phyloP scores from a whole-genome alignment of 2,329 filamentous ascomycete genomes.

The Fusarium keratoplasticum region DNA sequence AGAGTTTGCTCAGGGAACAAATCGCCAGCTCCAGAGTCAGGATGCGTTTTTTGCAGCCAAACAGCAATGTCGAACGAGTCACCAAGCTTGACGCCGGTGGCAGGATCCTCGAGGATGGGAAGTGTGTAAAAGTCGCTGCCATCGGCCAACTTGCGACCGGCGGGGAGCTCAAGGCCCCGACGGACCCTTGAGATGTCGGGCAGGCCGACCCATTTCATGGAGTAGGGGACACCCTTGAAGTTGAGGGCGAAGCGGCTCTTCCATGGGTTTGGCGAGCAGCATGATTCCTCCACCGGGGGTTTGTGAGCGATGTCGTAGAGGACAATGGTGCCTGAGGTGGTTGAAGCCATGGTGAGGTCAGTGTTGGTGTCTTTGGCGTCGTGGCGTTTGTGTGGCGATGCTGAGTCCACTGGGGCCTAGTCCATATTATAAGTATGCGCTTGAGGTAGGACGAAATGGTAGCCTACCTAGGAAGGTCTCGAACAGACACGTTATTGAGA shows the following conservation, averaged over 20 bases:
- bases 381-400: background rate
- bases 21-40: conserved; percentile 55
- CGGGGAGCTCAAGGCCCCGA: conserved; percentile 55
- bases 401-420: background rate
- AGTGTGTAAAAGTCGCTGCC: conserved; percentile 71
- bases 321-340: conserved; percentile 32
- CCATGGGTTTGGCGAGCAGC: conserved; percentile 49
- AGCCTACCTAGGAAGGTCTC: background rate
- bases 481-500: background rate
- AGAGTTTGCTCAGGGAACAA: conserved; percentile 61
- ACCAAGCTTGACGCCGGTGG: conserved; percentile 58
- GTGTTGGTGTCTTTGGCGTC: background rate
- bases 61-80: conserved; percentile 76
- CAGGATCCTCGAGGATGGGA: conserved; percentile 64
- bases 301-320: conserved; percentile 58
- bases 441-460: background rate
- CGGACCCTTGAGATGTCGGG: conserved; percentile 64
- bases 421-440: background rate
- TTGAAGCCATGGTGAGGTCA: background rate
- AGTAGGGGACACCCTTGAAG: conserved; percentile 53
- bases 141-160: conserved; percentile 66
- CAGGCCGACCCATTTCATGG: conserved; percentile 62
- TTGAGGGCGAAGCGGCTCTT: conserved; percentile 54
- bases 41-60: conserved; percentile 66
- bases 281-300: conserved; percentile 44